These are phyloP conservation scores for Darksidea phi DNA, from an alignment of 495 filamentous ascomycete species.

Conservation along the genomic window DNA sequence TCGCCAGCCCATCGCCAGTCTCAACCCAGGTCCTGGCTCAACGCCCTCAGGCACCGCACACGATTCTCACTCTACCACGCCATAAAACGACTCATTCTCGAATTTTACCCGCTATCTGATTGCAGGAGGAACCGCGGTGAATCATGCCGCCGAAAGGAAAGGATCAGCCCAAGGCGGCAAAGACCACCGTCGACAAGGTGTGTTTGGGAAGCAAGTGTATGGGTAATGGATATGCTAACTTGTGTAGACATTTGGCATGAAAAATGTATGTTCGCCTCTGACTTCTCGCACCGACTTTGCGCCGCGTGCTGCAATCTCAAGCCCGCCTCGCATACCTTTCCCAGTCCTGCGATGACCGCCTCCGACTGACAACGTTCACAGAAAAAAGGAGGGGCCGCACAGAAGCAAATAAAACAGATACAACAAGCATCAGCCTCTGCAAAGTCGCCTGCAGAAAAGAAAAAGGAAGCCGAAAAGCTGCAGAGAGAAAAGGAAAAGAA, in stretches of 20 bases:
- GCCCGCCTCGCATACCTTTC: conserved; percentile 13
- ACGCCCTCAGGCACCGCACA: conserved; percentile 14
- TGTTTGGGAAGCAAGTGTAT: conserved; percentile 6
- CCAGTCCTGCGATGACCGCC: conserved; percentile 6
- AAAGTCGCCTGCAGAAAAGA: conserved; percentile 80
- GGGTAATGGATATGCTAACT: conserved; percentile 31
- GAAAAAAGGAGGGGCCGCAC: conserved; percentile 90
- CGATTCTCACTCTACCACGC: conserved; percentile 9
- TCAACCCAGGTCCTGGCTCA: conserved; percentile 2
- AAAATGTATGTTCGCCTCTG: conserved; percentile 64
- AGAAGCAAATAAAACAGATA: conserved; percentile 83
- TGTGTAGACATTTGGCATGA: conserved; percentile 87
- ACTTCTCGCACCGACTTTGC: background rate
- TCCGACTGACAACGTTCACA: conserved; percentile 37
- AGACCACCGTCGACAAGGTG: conserved; percentile 81
- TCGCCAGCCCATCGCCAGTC: conserved; percentile 6
- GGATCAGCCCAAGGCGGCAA: conserved; percentile 68
- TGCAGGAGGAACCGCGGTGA: conserved; percentile 1
- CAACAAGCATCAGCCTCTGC: conserved; percentile 66
- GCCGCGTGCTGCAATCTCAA: conserved; percentile 7
- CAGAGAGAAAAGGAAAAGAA: conserved; percentile 81
- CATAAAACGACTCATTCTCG: no score
- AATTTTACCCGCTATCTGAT: conserved; percentile 8
- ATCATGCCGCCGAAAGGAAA: conserved; percentile 92
- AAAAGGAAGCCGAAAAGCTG: conserved; percentile 85